Evolutionary conservation across 768 basidiomycete genomes (phyloP), one percentile per base, ranked within the genome.

Genomic region (Pleurotus cornucopiae): DNA sequence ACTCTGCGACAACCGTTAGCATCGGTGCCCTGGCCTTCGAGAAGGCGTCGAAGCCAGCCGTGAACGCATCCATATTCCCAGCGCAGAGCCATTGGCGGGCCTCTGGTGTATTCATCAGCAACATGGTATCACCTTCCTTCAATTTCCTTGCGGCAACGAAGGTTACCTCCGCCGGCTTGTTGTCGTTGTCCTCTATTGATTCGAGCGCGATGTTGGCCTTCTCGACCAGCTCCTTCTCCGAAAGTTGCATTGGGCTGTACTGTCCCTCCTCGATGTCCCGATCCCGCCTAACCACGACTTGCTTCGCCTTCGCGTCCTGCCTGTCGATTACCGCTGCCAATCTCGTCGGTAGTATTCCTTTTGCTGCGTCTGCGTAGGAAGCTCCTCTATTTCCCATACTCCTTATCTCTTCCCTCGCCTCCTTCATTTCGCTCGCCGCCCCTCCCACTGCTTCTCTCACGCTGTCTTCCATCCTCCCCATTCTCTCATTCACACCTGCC

Each of bases 21-120:
- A 45, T 34, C 49, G 55, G 37, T 2, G 54, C 46, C 18, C 52
- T 58, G 18, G 55, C 47, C n/a, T 25, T 38, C 1, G 57, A 59
- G 49, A 21, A 55, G 16, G 58, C 58, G 23, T 61, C 62, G 16
- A 60, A 57, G 3, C 46, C 44, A 1, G 38, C 48, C 2, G 58
- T 59, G 43, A 67, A 63, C 0, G 18, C 6, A 0, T 48, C 20
- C 30, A 61, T 55, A 2, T 54, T 47, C 9, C 59, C 41, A 0
- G 21, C 4, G 21, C 25, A 6, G 5, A 68, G 47, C 67, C 69
- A 69, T 3, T 41, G 18, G 0, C 60, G 62, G 0, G 58, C 59
- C 7, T 57, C 40, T 7, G 43, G 44, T 0, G 57, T 21, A 23
- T 55, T 56, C 0, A 67, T 23, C 14, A 64, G 58, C 3, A 61